Base-by-base conservation (phyloP, 2,329 filamentous ascomycete genomes). In the Cyclaneusma minus region DNA sequence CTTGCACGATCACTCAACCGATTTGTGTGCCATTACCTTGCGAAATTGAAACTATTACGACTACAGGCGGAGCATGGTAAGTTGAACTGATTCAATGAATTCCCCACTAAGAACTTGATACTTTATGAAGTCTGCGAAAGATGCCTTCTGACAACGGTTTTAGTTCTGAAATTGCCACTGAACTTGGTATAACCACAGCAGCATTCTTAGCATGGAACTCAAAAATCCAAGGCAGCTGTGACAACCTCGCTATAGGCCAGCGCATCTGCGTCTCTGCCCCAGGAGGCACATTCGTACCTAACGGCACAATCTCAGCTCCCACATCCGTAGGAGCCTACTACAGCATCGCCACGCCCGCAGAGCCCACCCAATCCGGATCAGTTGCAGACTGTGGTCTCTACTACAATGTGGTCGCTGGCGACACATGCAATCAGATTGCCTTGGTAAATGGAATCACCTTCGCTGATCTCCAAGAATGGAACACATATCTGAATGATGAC, bases 171-270 rank as follows among this genome's bases (percentile, higher is more conserved):
- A 20, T 13, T 27, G 9, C 7, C 16, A 21, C 20, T 19, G 16
- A 16, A 16, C 21, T 26, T 12, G 28, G 16, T 27, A 14, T 26
- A 10, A 29, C 29, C 14, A 18, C 16, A 13, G 29, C 18, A 9
- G 15, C 27, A 25, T 34, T 37, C 20, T 20, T 37, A n/a, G 29
- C 11, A 15, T 37, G 35, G 35, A 37, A 37, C 21, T 7, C 24
- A 22, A 34, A 34, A 13, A 35, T 37, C 15, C 35, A 37, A 16
- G 35, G 35, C 9, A 37, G 33, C 17, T 37, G 33, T 29, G 26
- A 24, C n/a, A 23, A 23, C 11, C 8, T 37, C 7, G 33, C 33
- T 19, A 7, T 20, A n/a, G 35, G 33, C 3, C 35, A 37, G 21
- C 23, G 35, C 4, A 19, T 37, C 9, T 37, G 35, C 18, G 31